Evolutionary conservation across 2,329 filamentous ascomycete species (phyloP).

Genomic region (Geosmithia morbida): DNA sequence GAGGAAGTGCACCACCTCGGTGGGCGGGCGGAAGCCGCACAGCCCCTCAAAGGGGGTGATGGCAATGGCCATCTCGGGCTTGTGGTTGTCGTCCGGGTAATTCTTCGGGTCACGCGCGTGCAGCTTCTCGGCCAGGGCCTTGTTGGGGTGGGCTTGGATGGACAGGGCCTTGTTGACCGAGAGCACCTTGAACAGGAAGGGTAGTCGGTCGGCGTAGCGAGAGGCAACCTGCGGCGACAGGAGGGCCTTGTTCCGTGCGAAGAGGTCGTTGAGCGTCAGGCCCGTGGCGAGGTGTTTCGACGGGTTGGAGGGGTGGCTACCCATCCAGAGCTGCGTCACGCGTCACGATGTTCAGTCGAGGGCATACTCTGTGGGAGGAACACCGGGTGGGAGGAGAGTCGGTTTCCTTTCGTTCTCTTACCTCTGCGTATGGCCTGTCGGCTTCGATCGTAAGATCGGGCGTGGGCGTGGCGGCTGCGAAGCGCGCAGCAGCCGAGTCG

Average conservation of each 20-base stretch:
- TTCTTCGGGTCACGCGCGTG: constrained; percentile 80
- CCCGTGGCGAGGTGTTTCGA: constrained; percentile 79
- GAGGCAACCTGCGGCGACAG: constrained; percentile 59
- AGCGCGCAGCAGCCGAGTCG: constrained; percentile 77
- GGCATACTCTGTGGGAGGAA: no score
- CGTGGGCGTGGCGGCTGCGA: constrained; percentile 70
- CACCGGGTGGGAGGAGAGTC: not conserved
- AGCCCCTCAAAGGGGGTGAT: constrained; percentile 93
- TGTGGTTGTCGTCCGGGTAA: constrained; percentile 99
- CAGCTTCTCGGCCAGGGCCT: constrained; percentile 75
- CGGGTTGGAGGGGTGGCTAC: constrained; percentile 89
- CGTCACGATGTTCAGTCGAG: not conserved
- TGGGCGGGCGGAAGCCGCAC: constrained; percentile 83
- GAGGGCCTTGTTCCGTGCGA: constrained; percentile 74
- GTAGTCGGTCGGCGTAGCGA: constrained; percentile 69
- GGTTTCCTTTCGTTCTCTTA: constrained; percentile 23
- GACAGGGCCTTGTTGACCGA: constrained; percentile 92
- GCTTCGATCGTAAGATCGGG: constrained; percentile 63
- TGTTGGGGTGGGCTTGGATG: constrained; percentile 94
- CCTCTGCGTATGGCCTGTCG: constrained; percentile 91
- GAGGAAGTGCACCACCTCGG: constrained; percentile 78
- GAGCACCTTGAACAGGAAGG: constrained; percentile 95
- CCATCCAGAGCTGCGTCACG: constrained; percentile 78
- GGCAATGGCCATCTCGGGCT: constrained; percentile 98
- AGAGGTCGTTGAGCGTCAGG: constrained; percentile 72